Percentiles rank a stretch among this genome's conserved stretches.
Conservation (phyloP, 2,329 filamentous ascomycete species). For the Sarocladiaceae sp. region DNA sequence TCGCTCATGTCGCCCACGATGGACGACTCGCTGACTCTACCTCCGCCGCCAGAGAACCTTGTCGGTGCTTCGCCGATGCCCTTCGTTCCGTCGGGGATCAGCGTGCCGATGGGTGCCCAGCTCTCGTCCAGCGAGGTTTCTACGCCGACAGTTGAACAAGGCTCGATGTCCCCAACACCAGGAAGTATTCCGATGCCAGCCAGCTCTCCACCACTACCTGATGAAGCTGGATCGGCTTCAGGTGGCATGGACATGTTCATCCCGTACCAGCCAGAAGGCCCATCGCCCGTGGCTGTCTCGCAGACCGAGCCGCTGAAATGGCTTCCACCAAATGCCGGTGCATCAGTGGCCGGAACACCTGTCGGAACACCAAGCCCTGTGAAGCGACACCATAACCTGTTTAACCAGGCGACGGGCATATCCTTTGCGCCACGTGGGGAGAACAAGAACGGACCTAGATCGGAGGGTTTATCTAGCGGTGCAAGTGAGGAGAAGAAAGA, state of each 20-base stretch:
- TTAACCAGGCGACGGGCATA: slow-evolving; percentile 39
- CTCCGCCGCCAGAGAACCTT: not conserved
- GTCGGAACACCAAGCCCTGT: slow-evolving; percentile 27
- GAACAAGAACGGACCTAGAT: not conserved
- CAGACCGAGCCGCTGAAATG: slow-evolving; percentile 42
- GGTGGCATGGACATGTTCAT: slow-evolving; percentile 40
- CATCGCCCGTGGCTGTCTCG: slow-evolving; percentile 28
- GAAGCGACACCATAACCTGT: slow-evolving; percentile 29
- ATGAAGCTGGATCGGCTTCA: slow-evolving; percentile 6
- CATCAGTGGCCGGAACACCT: slow-evolving; percentile 29
- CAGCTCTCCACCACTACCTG: slow-evolving; percentile 26
- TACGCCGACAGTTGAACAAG: slow-evolving; percentile 4
- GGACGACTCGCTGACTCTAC: not conserved
- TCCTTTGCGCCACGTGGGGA: slow-evolving; percentile 36
- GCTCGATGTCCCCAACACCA: slow-evolving; percentile 2
- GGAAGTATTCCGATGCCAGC: slow-evolving; percentile 14
- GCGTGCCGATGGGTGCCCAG: not conserved
- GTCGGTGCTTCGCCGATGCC: slow-evolving; percentile 8
- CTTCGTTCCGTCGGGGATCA: slow-evolving; percentile 6
- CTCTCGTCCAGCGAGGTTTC: not conserved
- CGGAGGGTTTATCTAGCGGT: slow-evolving; percentile 6
- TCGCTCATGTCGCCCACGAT: slow-evolving; percentile 1
- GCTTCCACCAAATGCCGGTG: slow-evolving; percentile 44
- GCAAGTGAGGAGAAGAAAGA: not conserved
- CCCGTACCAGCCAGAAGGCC: slow-evolving; percentile 52